A percentile compares a stretch with the other conserved stretches of the same genome.
Evolutionary conservation across 805 yeast species (phyloP).

Genomic region (Lachancea thermotolerans): DNA sequence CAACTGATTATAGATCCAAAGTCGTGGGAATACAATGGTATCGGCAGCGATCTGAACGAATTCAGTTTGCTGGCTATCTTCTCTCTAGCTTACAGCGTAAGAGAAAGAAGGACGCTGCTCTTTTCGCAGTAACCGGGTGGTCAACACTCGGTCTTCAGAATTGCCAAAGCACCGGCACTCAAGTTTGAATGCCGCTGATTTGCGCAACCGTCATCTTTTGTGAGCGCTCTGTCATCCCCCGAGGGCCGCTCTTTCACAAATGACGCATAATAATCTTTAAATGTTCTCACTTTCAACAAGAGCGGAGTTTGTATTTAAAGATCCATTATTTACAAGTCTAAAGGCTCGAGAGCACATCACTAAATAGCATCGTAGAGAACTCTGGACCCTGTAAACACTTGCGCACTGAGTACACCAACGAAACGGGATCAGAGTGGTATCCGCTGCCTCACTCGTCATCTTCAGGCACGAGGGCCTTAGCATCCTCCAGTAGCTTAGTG

Average conservation of each 20-base stretch:
- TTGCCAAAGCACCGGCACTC: neutral
- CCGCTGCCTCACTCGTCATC: slow-evolving; percentile 40
- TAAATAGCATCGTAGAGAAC: neutral
- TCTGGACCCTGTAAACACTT: too few species aligned
- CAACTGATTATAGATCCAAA: slow-evolving; percentile 1
- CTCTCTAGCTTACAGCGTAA: too few species aligned
- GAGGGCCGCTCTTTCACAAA: slow-evolving; percentile 5
- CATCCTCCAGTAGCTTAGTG: slow-evolving; percentile 72
- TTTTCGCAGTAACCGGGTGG: too few species aligned
- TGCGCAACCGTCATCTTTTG: neutral
- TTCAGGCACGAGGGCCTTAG: slow-evolving; percentile 73
- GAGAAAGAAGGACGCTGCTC: too few species aligned
- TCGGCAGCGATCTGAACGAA: neutral
- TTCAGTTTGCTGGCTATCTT: too few species aligned
- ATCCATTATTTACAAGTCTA: slow-evolving; percentile 33
- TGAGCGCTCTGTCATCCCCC: slow-evolving; percentile 8
- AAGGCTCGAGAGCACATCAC: slow-evolving; percentile 36
- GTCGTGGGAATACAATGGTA: slow-evolving; percentile 1
- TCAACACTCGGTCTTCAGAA: too few species aligned
- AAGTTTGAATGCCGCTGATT: neutral
- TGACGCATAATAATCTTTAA: slow-evolving; percentile 7
- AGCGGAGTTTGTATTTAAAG: slow-evolving; percentile 37
- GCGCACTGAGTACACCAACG: neutral
- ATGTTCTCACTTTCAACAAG: slow-evolving; percentile 12
- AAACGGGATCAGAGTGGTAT: neutral